These are phyloP conservation scores for Tardiomyces blankii DNA, from an alignment of 1,139 yeast genomes.

Conservation along the genomic window DNA sequence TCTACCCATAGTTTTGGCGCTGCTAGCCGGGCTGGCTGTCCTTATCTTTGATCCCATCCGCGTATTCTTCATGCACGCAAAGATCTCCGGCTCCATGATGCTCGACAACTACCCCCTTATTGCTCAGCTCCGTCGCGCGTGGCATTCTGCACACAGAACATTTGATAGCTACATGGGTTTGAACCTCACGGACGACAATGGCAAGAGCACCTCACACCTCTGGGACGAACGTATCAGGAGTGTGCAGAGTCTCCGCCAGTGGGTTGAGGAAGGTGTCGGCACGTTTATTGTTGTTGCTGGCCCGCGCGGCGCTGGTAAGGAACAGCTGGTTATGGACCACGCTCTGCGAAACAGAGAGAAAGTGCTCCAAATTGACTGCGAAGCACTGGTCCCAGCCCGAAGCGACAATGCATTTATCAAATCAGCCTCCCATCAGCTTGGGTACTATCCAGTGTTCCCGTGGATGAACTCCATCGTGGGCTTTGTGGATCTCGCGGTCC, in stretches of 20 bases:
- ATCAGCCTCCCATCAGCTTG: constrained; percentile 63
- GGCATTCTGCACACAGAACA: background rate
- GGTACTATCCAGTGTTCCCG: constrained; percentile 88
- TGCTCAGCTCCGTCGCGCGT: constrained; percentile 9
- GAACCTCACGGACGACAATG: constrained; percentile 9
- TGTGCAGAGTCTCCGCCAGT: constrained; percentile 56
- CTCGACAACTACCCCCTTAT: constrained; percentile 10
- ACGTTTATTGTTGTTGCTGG: constrained; percentile 86
- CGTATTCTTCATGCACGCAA: constrained; percentile 64
- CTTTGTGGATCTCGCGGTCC: constrained; percentile 75
- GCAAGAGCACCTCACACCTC: constrained; percentile 22
- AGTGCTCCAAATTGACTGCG: constrained; percentile 70
- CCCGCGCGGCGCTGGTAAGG: constrained; percentile 90
- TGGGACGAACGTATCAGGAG: constrained; percentile 67
- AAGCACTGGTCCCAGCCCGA: constrained; percentile 56
- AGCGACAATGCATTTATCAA: constrained; percentile 60
- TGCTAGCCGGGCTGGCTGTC: constrained; percentile 70
- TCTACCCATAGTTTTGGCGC: constrained; percentile 51
- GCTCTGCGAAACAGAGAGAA: constrained; percentile 47
- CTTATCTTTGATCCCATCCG: constrained; percentile 87
- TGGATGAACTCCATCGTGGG: constrained; percentile 79
- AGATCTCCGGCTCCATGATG: constrained; percentile 31
- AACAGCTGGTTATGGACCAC: constrained; percentile 63
- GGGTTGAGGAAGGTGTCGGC: constrained; percentile 70
- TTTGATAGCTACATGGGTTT: background rate